These are phyloP conservation scores for Zea luxurians DNA, from an alignment of 176 grass and related monocot genomes.

Conservation along the genomic window DNA sequence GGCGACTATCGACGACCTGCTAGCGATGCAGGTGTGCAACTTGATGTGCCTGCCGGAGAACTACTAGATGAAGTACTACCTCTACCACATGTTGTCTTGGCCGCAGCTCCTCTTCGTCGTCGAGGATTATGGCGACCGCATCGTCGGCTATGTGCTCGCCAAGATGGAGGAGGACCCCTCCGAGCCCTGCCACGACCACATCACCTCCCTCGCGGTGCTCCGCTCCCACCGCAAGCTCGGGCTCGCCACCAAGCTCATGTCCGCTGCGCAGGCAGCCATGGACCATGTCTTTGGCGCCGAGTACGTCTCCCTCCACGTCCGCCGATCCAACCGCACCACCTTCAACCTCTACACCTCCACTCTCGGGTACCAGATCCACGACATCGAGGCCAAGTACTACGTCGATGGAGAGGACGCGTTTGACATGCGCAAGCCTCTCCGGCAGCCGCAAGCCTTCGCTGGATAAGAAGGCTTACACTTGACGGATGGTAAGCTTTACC, in stretches of 20 bases:
- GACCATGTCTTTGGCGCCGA: no score
- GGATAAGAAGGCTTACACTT: slow-evolving; percentile 47
- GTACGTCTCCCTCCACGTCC: no score
- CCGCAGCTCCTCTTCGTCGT: slow-evolving; percentile 98
- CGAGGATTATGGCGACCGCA: slow-evolving; percentile 90
- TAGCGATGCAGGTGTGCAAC: slow-evolving; percentile 98
- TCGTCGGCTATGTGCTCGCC: slow-evolving; percentile 97
- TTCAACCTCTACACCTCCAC: no score
- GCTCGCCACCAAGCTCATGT: no score
- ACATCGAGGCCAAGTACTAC: no score
- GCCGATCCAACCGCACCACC: no score
- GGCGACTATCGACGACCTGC: slow-evolving; percentile 86
- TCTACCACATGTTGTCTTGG: slow-evolving; percentile 98
- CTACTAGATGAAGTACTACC: slow-evolving; percentile 99
- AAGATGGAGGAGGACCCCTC: slow-evolving; percentile 99
- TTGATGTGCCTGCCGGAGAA: slow-evolving; percentile 99
- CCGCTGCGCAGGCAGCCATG: no score
- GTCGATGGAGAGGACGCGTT: slow-evolving; percentile 87
- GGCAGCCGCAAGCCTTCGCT: slow-evolving; percentile 43
- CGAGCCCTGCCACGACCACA: slow-evolving; percentile 96
- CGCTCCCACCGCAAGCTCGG: no score
- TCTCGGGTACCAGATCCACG: no score
- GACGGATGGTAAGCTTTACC: slow-evolving; percentile 18
- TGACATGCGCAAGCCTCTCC: slow-evolving; percentile 67
- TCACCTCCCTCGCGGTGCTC: slow-evolving; percentile 98